Conservation (phyloP, 257 asterid species). For the Jacaranda copaia region DNA sequence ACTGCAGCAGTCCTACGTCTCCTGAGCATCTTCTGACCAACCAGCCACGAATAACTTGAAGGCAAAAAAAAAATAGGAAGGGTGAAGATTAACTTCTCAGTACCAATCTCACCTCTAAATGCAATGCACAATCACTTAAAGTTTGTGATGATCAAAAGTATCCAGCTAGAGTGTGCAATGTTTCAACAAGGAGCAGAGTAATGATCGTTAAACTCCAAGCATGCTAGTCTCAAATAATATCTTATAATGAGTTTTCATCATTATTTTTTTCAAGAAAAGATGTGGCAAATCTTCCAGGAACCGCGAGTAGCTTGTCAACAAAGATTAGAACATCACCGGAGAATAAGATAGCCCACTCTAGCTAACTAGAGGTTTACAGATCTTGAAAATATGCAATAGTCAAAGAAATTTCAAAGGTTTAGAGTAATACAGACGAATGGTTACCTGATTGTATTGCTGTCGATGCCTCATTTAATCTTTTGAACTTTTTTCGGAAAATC, state of each 20-base stretch:
- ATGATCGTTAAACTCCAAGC: too few species aligned
- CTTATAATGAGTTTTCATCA: too few species aligned
- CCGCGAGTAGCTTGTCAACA: too few species aligned
- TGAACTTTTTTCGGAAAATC: slow-evolving; percentile 53
- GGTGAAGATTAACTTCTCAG: background rate
- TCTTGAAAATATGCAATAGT: slow-evolving; percentile 16
- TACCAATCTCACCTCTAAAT: background rate
- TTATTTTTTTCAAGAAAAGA: too few species aligned
- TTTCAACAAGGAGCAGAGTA: too few species aligned
- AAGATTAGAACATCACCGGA: too few species aligned
- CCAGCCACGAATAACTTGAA: slow-evolving; percentile 98
- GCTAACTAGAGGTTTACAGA: slow-evolving; percentile 9
- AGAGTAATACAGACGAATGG: slow-evolving; percentile 10
- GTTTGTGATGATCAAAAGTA: background rate
- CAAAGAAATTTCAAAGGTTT: background rate
- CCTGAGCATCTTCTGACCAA: slow-evolving; percentile 93
- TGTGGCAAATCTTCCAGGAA: too few species aligned
- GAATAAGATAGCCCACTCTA: too few species aligned
- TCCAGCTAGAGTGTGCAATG: too few species aligned
- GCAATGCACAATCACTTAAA: background rate
- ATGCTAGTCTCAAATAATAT: too few species aligned
- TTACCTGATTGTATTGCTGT: slow-evolving; percentile 87
- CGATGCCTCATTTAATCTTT: slow-evolving; percentile 62
- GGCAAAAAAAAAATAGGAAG: slow-evolving; percentile 18
- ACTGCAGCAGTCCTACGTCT: slow-evolving; percentile 80